Evolutionary conservation across 2,329 filamentous ascomycete genomes (phyloP).

Genomic region (Decorospora gaudefroyi): DNA sequence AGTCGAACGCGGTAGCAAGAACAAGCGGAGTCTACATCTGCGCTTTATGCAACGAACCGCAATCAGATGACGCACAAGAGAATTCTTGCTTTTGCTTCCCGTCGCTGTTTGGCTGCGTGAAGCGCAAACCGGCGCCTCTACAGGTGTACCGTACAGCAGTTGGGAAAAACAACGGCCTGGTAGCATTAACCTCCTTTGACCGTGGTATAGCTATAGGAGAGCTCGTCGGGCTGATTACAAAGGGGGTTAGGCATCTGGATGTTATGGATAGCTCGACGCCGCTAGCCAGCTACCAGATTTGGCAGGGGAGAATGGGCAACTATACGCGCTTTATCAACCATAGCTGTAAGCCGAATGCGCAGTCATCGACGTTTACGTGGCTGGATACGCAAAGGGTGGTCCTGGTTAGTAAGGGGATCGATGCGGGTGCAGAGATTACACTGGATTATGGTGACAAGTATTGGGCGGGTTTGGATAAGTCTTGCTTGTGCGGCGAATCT

Average conservation of each 20-base stretch:
- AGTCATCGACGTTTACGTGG: slow-evolving; percentile 63
- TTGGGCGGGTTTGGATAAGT: slow-evolving; percentile 61
- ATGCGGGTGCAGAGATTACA: slow-evolving; percentile 59
- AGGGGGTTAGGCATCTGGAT: slow-evolving; percentile 57
- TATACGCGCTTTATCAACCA: slow-evolving; percentile 65
- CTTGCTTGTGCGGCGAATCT: slow-evolving; percentile 59
- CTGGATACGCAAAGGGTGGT: slow-evolving; percentile 60
- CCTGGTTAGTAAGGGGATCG: slow-evolving; percentile 60
- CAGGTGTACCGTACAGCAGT: slow-evolving; percentile 59
- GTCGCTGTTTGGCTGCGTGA: slow-evolving; percentile 55
- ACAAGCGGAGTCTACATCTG: slow-evolving; percentile 48
- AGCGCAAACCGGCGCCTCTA: slow-evolving; percentile 51
- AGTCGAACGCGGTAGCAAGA: slow-evolving; percentile 32
- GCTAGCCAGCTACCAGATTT: slow-evolving; percentile 62
- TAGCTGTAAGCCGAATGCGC: slow-evolving; percentile 61
- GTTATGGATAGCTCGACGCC: slow-evolving; percentile 60
- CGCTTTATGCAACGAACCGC: slow-evolving; percentile 53
- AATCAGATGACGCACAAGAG: slow-evolving; percentile 55
- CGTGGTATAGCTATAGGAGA: slow-evolving; percentile 60
- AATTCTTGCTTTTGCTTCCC: slow-evolving; percentile 61
- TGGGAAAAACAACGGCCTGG: slow-evolving; percentile 60
- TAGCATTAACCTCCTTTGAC: slow-evolving; percentile 55
- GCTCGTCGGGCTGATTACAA: slow-evolving; percentile 61
- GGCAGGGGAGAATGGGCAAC: slow-evolving; percentile 61
- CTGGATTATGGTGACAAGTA: slow-evolving; percentile 64